Evolutionary conservation across 805 yeast genomes (phyloP).

Genomic region (Metschnikowia baotianmanensis): DNA sequence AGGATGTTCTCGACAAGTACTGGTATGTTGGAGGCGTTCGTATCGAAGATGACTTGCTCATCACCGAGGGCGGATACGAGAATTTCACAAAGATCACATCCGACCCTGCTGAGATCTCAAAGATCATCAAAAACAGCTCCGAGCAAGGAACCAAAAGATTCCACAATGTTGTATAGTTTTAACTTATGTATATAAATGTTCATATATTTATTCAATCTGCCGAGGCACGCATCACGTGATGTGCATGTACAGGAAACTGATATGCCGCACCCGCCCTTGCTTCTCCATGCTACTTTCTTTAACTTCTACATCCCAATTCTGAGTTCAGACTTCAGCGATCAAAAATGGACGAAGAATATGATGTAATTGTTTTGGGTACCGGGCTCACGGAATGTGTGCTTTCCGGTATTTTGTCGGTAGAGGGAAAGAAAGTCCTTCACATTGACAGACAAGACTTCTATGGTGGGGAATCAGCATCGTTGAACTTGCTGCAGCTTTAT

Average conservation of each 20-base stretch:
- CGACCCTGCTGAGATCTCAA: conserved; percentile 78
- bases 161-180: conserved; percentile 46
- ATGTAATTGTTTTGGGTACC: conserved; percentile 90
- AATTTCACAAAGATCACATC: conserved; percentile 80
- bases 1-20: conserved; percentile 67
- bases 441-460: conserved; percentile 95
- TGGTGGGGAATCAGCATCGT: conserved; percentile 90
- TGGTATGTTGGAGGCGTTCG: conserved; percentile 96
- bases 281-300: background rate
- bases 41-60: conserved; percentile 88
- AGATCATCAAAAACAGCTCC: conserved; percentile 70
- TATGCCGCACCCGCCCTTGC: conserved; percentile 2
- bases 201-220: too few relatives aligned
- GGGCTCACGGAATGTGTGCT: conserved; percentile 97
- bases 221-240: conserved; percentile 2
- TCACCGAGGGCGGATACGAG: conserved; percentile 74
- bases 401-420: conserved; percentile 93
- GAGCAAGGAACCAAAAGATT: conserved; percentile 59
- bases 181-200: too few relatives aligned
- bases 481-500: conserved; percentile 68
- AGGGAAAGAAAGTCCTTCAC: conserved; percentile 95
- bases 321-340: background rate
- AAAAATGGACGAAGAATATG: conserved; percentile 91
- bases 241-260: background rate
- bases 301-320: background rate